Conservation (phyloP, 176 grass and related monocot species). For the Oryza longistaminata region DNA sequence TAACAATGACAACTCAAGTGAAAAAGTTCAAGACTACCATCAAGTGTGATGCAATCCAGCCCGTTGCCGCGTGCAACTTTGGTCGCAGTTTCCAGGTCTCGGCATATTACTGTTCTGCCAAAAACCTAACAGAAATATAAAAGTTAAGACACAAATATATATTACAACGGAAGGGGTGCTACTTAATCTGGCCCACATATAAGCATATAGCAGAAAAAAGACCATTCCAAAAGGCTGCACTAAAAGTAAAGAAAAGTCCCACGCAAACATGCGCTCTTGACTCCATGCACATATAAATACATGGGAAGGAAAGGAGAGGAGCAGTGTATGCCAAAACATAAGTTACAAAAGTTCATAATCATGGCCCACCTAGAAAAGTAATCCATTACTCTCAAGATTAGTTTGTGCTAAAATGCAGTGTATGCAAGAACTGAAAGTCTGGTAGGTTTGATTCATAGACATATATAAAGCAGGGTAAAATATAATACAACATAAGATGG, state of each 20-base stretch:
- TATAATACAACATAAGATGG: neutral
- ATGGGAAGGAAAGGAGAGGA: neutral
- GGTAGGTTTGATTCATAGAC: neutral
- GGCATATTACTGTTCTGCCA: conserved; percentile 99
- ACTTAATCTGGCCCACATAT: neutral
- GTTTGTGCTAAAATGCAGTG: neutral
- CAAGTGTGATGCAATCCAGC: conserved; percentile 97
- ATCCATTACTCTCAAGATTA: conserved; percentile 16
- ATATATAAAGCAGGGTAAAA: neutral
- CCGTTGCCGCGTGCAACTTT: conserved; percentile 77
- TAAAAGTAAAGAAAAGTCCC: conserved; percentile 14
- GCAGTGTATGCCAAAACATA: neutral
- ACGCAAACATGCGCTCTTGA: neutral
- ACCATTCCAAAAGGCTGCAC: conserved; percentile 2
- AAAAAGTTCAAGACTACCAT: conserved; percentile 51
- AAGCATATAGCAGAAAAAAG: conserved; percentile 25
- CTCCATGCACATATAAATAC: neutral
- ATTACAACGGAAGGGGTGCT: conserved; percentile 9
- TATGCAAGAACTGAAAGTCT: conserved; percentile 4
- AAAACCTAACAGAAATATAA: conserved; percentile 69
- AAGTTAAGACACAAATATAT: conserved; percentile 33
- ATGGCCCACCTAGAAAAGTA: neutral
- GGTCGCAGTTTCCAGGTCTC: conserved; percentile 88
- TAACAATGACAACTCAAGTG: conserved; percentile 10
- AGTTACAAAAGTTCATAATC: neutral